These are phyloP conservation scores for Trypanosomatidae sp. DNA, from an alignment of 208 protist species.

Conservation along the genomic window DNA sequence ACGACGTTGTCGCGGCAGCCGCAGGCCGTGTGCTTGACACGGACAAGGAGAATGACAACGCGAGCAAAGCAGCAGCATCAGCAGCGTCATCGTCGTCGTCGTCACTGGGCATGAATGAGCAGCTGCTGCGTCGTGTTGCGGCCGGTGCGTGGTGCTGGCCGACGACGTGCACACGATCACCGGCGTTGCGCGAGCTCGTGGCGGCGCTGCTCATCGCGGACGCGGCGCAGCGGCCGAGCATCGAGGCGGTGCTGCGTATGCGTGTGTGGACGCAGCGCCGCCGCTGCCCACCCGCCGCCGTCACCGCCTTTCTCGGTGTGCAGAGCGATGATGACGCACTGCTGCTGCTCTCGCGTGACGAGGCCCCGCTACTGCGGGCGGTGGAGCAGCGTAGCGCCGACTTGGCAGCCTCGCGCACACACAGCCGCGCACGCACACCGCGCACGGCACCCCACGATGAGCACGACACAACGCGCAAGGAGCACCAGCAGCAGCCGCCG, in stretches of 20 bases:
- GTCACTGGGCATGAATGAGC: slow-evolving; percentile 17
- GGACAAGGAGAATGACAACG: not conserved
- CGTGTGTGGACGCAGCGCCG: slow-evolving; percentile 59
- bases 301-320: slow-evolving; percentile 70
- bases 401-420: slow-evolving; percentile 43
- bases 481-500: no score
- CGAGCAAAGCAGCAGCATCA: not conserved
- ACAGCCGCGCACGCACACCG: slow-evolving; percentile 28
- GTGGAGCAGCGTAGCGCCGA: slow-evolving; percentile 74
- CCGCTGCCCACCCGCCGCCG: slow-evolving; percentile 42
- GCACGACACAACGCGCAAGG: not conserved
- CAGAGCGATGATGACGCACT: slow-evolving; percentile 81
- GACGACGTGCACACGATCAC: slow-evolving; percentile 26
- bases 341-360: slow-evolving; percentile 56
- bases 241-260: slow-evolving; percentile 36
- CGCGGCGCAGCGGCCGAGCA: slow-evolving; percentile 41
- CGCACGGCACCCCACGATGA: not conserved
- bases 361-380: slow-evolving; percentile 56
- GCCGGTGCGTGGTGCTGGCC: slow-evolving; percentile 73
- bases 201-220: slow-evolving; percentile 42
- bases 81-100: not conserved
- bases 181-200: slow-evolving; percentile 48
- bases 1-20: not conserved
- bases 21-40: not conserved
- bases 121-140: slow-evolving; percentile 55